Evolutionary conservation across 345 rosid genomes (phyloP), one percentile per base, ranked within the genome.

Genomic region (Isatis tinctoria): DNA sequence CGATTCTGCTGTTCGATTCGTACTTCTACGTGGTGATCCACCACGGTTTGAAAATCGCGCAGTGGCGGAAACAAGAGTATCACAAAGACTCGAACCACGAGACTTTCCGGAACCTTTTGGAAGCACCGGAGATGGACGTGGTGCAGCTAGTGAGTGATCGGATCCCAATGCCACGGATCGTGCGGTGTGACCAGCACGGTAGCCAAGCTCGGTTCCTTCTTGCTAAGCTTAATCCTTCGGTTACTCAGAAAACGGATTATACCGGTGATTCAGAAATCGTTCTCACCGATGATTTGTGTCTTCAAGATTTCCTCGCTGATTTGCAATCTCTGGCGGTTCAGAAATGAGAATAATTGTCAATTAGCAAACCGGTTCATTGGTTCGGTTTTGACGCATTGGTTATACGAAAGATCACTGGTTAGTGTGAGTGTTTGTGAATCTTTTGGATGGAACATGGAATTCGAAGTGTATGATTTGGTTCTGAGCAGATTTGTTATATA

Each of bases 201-300:
- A 92, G 98, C 69, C 96, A 90, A 76, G 99, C 98, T 16, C 82
- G 99, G 85, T 95, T 95, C 75, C 97, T 95, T 72, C 96, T 95
- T 33, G 99, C 99, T 22, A 95, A 92, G 77, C 83, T 92, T 73
- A 95, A 95, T 78, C 99, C 99, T 30, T 95, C 98, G 0, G 89
- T 95, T 32, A 92, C 97, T n/a, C 99, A 92, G 74, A 82, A 90
- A 60, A 85, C 97, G 13, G 71, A 73, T 60, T 76, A 82, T 54
- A 82, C 70, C 0, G 88, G 81, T 33, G 89, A 88, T 27, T 92
- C 96, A 2, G 97, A 91, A 20, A 78, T 91, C 11, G 80, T 94
- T 39, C 87, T 85, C 17, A 92, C 98, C 0, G 99, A 95, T 83
- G 98, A 95, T 74, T 67, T 90, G 69, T 85, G 98, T 82, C 83